Evolutionary conservation across 2,329 filamentous ascomycete genomes (phyloP).

Genomic region (Aspergillus fumigatus): DNA sequence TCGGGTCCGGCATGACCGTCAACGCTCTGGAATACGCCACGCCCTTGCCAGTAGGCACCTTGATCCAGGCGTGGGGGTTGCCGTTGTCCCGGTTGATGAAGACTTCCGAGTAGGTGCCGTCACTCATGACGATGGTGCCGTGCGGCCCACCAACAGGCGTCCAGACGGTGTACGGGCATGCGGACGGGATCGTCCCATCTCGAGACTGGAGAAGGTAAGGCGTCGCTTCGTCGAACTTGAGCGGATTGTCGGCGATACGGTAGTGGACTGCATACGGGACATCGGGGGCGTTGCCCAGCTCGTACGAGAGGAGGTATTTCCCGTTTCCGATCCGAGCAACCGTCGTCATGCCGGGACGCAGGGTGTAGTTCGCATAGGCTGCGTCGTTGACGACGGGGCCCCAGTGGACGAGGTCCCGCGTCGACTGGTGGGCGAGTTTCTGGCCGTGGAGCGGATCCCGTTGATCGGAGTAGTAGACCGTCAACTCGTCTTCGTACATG

Average conservation of each 20-base stretch:
- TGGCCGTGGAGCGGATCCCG: slow-evolving; percentile 60
- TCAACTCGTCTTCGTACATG: too few species aligned
- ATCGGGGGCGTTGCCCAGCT: slow-evolving; percentile 48
- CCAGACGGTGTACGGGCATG: slow-evolving; percentile 8
- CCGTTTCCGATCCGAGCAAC: slow-evolving; percentile 53
- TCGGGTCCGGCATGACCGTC: too few species aligned
- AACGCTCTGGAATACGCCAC: too few species aligned
- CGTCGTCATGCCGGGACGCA: slow-evolving; percentile 62
- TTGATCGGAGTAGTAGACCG: slow-evolving; percentile 64
- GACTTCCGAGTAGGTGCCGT: not conserved
- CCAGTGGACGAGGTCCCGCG: slow-evolving; percentile 56
- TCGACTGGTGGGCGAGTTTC: slow-evolving; percentile 60
- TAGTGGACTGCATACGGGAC: slow-evolving; percentile 47
- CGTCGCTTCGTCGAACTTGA: slow-evolving; percentile 32
- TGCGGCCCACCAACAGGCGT: slow-evolving; percentile 6
- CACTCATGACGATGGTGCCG: slow-evolving; percentile 5
- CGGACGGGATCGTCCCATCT: slow-evolving; percentile 2
- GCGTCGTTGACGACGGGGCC: slow-evolving; percentile 56
- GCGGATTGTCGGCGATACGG: slow-evolving; percentile 39
- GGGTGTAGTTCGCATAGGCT: slow-evolving; percentile 52
- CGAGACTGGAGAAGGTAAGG: slow-evolving; percentile 26
- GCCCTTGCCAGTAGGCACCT: too few species aligned
- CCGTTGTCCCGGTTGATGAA: slow-evolving; percentile 9
- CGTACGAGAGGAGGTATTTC: slow-evolving; percentile 52
- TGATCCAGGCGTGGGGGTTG: too few species aligned